Evolutionary conservation across 108 stramenopile genomes (phyloP), one percentile per base, ranked within the genome.

Genomic region (Chaetoceros muelleri): DNA sequence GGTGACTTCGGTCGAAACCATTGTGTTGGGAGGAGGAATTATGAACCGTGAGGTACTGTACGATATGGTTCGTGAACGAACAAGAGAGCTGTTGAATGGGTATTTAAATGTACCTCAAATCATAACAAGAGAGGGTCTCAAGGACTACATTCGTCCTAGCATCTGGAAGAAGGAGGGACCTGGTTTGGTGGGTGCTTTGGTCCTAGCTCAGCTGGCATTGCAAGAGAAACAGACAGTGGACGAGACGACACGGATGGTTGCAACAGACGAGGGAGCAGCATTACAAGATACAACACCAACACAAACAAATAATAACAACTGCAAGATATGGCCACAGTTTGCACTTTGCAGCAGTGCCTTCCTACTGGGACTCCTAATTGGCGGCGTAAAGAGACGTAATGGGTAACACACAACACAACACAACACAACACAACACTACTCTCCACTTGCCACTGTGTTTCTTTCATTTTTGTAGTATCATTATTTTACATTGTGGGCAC

Each of bases 11-110:
- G 73, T 86, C 22, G 90, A 98, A 67, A 72, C 69, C 51, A 98
- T 98, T 63, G 90, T 94, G 0, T 56, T 98, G 30, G 87, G 92
- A 10, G 97, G 97, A 34, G 97, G 97, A 5, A 67, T 96, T 8
- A 84, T 95, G 90, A 84, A 91, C 30, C 87, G 92, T 1, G 54
- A 48, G 22, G 61, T 68, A 1, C 53, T 96, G 45, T 79, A 79
- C 52, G 65, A 65, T n/a, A 81, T 70, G 69, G 69, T 93, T 50
- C 72, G 81, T 19, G 25, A 55, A 28, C 71, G 71, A 28, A 85
- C 84, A 13, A 49, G 64, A 28, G 53, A 66, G 16, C 60, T 95
- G 10, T 61, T 98, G 50, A 95, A 98, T 64, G 94, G 94, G 8
- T 98, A 98, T 69, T 72, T 98, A 59, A 80, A 83, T 3, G 52